phyloP scores from a whole-genome alignment of 805 yeast genomes.

The Kluyveromyces siamensis region DNA sequence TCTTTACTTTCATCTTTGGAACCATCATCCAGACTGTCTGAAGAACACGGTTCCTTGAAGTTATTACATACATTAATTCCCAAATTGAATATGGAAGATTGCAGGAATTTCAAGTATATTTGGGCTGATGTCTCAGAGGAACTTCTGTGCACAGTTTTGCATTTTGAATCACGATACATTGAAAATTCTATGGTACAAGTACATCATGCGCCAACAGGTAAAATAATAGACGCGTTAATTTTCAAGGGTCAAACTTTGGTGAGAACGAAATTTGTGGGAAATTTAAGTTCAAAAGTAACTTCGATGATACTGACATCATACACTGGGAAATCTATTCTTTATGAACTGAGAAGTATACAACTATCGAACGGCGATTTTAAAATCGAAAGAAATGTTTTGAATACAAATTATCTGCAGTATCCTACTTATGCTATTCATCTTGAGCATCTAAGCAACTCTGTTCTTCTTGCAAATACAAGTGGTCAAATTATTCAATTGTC shows the following conservation, averaged over 20 bases:
- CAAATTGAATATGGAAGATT: background rate
- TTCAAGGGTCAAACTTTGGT: conserved; percentile 16
- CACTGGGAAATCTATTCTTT: conserved; percentile 17
- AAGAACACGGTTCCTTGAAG: background rate
- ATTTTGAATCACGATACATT: background rate
- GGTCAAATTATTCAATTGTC: conserved; percentile 15
- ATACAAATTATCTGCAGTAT: conserved; percentile 13
- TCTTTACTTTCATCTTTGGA: background rate
- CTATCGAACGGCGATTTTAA: background rate
- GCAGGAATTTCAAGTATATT: background rate
- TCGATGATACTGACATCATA: conserved; percentile 14
- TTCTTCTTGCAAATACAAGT: conserved; percentile 6
- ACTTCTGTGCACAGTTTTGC: background rate
- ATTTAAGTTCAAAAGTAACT: conserved; percentile 7
- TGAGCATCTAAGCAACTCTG: background rate
- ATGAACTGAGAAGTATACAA: conserved; percentile 12
- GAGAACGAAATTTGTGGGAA: conserved; percentile 12
- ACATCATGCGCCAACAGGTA: conserved; percentile 4
- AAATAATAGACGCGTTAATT: conserved; percentile 14
- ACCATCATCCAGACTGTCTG: background rate
- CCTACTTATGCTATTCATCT: conserved; percentile 9
- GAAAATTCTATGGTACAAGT: conserved; percentile 1
- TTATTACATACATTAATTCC: background rate
- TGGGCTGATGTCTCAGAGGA: background rate
- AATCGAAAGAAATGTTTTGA: conserved; percentile 14